A percentile compares a stretch with the other conserved stretches of the same genome.
Conservation (phyloP, 768 basidiomycete species). For the Clitopilus hobsonii region DNA sequence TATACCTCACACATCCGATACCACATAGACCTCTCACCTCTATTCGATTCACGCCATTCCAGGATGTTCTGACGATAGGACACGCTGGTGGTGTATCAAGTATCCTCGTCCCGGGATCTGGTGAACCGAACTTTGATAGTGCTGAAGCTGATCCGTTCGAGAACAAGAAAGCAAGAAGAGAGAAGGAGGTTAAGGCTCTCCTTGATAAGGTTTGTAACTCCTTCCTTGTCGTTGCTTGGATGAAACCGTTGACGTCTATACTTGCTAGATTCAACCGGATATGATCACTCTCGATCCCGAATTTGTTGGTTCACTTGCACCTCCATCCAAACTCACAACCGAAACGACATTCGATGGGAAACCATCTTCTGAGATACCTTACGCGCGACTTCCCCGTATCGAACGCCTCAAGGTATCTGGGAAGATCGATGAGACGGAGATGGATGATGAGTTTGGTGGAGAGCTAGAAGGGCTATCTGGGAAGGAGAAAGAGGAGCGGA, state of each 20-base stretch:
- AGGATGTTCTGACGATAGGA: constrained; percentile 78
- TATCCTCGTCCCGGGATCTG: constrained; percentile 86
- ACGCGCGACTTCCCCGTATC: constrained; percentile 69
- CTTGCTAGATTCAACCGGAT: constrained; percentile 76
- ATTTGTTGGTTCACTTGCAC: constrained; percentile 66
- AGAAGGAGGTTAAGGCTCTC: constrained; percentile 86
- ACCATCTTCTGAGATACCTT: constrained; percentile 49
- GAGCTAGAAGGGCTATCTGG: constrained; percentile 24
- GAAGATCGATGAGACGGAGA: constrained; percentile 67
- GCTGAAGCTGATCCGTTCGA: constrained; percentile 95
- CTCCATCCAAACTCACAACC: constrained; percentile 56
- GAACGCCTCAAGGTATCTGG: constrained; percentile 73
- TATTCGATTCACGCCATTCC: constrained; percentile 84
- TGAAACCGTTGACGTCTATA: not conserved
- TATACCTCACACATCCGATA: constrained; percentile 87
- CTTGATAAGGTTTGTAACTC: constrained; percentile 69
- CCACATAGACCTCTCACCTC: constrained; percentile 73
- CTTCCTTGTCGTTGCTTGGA: not conserved
- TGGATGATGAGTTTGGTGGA: constrained; percentile 31
- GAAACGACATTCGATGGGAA: constrained; percentile 31
- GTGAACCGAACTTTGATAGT: constrained; percentile 94
- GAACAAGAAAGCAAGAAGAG: constrained; percentile 70
- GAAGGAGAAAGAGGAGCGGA: constrained; percentile 42
- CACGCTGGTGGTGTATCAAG: constrained; percentile 77
- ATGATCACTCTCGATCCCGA: constrained; percentile 84